Evolutionary conservation across 495 filamentous ascomycete genomes (phyloP), one percentile per base, ranked within the genome.

Genomic region (Neurospora sp.): DNA sequence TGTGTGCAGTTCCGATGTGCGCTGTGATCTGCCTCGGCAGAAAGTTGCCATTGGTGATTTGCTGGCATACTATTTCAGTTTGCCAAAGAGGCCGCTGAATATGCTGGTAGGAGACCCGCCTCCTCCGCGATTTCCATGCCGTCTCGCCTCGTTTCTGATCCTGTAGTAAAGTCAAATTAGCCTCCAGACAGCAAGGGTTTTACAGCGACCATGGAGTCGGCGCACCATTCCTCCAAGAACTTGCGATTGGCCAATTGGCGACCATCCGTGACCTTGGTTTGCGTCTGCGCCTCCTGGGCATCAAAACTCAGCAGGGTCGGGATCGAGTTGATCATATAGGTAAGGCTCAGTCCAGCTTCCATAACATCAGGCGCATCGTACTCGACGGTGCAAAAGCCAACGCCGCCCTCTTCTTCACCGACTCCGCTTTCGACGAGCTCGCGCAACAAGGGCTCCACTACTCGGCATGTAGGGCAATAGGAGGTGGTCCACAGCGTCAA

Each of bases 401-500:
- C 83, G 4, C 88, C 89, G 53, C 89, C 88, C 76, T 87, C 83
- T 8, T 74, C 78, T 76, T 91, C 88, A n/a, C 89, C 89, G 3
- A 88, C 81, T 0, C 86, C 84, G 10, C 86, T 84, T 73, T 87
- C 82, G 41, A 92, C 79, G 38, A 91, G 76, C 6, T 84, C 78
- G 31, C 79, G 75, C 1, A 93, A 22, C 9, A 91, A 74, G 7
- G 89, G 89, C 4, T 80, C 81, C 22, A 91, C 84, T 18, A 79
- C 74, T 37, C 81, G 82, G 80, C 90, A 93, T 9, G 86, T 87
- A 8, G 85, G 77, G 78, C 90, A 92, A 80, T 85, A 92, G 9
- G 87, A 88, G 1, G 91, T 85, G 1, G 89, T 91, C 91, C 90
- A 93, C 16, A 92, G 81, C 1, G 91, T 92, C 40, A 93, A 82